Conservation (phyloP, 306 rosid genomes). For the Vicia sativa region DNA sequence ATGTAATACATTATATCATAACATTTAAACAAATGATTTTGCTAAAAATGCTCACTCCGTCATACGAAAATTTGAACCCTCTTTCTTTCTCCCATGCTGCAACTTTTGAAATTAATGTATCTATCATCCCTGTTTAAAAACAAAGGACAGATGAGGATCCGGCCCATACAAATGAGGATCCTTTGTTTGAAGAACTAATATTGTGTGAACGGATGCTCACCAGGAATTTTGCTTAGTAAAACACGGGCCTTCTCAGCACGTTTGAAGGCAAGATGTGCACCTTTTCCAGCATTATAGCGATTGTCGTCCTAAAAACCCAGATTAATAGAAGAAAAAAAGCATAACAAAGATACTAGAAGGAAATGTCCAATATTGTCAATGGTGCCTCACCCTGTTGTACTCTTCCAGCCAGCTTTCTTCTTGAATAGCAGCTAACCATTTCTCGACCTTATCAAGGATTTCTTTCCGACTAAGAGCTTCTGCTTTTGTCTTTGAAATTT, state of each 20-base stretch:
- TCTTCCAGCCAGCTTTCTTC: conserved; percentile 95
- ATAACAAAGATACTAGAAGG: conserved; percentile 2
- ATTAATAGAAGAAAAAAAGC: conserved; percentile 5
- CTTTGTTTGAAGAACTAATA: conserved; percentile 15
- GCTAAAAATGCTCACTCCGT: conserved; percentile 59
- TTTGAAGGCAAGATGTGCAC: conserved; percentile 69
- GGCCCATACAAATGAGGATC: neutral
- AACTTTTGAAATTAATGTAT: conserved; percentile 61
- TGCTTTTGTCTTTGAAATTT: conserved; percentile 56
- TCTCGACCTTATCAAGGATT: conserved; percentile 77
- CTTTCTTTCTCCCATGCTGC: conserved; percentile 72
- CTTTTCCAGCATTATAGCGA: conserved; percentile 80
- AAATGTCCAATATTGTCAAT: neutral
- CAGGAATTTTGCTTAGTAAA: conserved; percentile 67
- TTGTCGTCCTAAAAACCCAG: conserved; percentile 63
- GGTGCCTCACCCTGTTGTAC: conserved; percentile 64
- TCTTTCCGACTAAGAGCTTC: conserved; percentile 73
- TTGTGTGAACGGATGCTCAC: conserved; percentile 38
- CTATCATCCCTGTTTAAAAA: conserved; percentile 61
- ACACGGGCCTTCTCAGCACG: conserved; percentile 82
- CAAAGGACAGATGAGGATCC: neutral
- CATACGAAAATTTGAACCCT: conserved; percentile 60
- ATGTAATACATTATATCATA: too few relatives aligned
- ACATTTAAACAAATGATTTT: conserved; percentile 1
- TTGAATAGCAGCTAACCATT: conserved; percentile 70